phyloP scores from a whole-genome alignment of 2,329 filamentous ascomycete species.

The Penicillium sp. region DNA sequence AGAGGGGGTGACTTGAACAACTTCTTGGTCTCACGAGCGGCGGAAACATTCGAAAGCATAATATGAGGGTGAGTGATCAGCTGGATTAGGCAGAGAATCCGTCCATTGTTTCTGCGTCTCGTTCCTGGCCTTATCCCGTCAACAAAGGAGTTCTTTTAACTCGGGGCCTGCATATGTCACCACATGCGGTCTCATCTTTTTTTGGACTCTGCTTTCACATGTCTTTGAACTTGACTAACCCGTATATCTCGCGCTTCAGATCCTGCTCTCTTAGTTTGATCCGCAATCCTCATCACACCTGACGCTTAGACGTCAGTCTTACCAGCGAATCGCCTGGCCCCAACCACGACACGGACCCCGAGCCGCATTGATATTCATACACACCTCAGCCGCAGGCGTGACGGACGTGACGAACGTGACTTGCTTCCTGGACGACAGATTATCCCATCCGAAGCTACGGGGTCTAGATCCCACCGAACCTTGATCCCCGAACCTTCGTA shows the following conservation, averaged over 20 bases:
- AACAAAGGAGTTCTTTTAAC: slow-evolving; percentile 19
- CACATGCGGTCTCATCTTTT: slow-evolving; percentile 23
- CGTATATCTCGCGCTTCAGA: slow-evolving; percentile 13
- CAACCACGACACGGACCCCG: slow-evolving; percentile 2
- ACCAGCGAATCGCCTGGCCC: background rate
- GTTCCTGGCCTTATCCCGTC: slow-evolving; percentile 15
- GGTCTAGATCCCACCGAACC: background rate
- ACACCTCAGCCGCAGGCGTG: slow-evolving; percentile 7
- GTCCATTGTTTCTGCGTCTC: slow-evolving; percentile 15
- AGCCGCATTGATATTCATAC: slow-evolving; percentile 1
- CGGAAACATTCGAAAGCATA: slow-evolving; percentile 7
- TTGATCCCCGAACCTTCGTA: background rate
- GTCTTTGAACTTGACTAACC: slow-evolving; percentile 12
- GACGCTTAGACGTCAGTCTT: background rate
- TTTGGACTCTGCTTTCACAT: slow-evolving; percentile 14
- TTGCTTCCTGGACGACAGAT: background rate
- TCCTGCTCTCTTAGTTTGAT: slow-evolving; percentile 5
- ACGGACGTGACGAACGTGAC: background rate
- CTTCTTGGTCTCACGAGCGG: slow-evolving; percentile 1
- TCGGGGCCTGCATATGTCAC: slow-evolving; percentile 23
- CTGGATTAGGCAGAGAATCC: slow-evolving; percentile 1
- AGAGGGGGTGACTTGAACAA: slow-evolving; percentile 16
- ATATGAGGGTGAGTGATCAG: slow-evolving; percentile 22
- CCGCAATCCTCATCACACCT: background rate
- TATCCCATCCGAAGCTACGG: background rate